Evolutionary conservation across 2,329 filamentous ascomycete genomes (phyloP).

Genomic region (Xylaria sp.): DNA sequence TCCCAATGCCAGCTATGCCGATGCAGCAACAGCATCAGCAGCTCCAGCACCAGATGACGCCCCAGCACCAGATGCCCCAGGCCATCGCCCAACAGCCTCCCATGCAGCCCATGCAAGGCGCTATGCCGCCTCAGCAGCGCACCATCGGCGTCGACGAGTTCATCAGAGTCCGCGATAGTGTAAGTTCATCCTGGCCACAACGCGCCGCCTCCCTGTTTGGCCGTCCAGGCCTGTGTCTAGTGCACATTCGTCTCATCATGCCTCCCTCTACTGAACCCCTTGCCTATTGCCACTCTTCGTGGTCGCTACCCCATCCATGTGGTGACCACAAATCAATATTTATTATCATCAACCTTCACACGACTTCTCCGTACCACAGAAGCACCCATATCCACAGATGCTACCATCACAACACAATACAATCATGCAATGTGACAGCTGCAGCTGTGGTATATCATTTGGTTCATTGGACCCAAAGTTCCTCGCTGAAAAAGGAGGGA

Average conservation of each 20-base stretch:
- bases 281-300: not conserved
- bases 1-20: conserved; percentile 49
- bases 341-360: not conserved
- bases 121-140: conserved; percentile 38
- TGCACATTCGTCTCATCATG: not conserved
- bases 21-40: conserved; percentile 42
- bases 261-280: not conserved
- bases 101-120: conserved; percentile 33
- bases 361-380: not conserved
- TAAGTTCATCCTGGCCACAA: conserved; percentile 60
- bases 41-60: conserved; percentile 36
- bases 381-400: not conserved
- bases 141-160: conserved; percentile 78
- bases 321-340: not conserved
- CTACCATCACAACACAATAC: not conserved
- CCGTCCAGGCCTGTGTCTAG: conserved; percentile 2
- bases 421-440: not conserved
- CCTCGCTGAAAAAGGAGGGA: not conserved
- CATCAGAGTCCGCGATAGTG: conserved; percentile 81
- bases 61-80: conserved; percentile 41
- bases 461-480: not conserved
- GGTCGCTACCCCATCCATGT: not conserved
- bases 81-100: conserved; percentile 39
- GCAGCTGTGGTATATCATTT: not conserved
- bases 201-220: not conserved